Percentiles rank a stretch among this genome's conserved stretches.
These are phyloP conservation scores for Porcisia deanei DNA, from an alignment of 208 protist genomes.

Conservation along the genomic window DNA sequence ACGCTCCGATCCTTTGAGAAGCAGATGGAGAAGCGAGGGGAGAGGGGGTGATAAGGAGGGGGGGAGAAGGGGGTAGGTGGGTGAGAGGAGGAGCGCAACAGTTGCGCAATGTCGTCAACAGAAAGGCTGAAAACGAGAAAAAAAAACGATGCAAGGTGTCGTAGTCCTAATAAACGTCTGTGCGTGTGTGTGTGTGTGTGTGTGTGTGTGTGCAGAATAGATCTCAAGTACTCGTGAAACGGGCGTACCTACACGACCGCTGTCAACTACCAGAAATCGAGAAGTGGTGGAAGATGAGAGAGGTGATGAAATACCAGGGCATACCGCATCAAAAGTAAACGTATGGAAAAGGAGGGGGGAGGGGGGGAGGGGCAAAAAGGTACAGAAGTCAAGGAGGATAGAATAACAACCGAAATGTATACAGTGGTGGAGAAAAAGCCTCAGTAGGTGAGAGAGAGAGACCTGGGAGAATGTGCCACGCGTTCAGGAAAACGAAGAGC, in stretches of 20 bases:
- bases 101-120: not conserved
- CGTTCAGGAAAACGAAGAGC: not conserved
- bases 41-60: too few species aligned
- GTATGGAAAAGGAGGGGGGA: not conserved
- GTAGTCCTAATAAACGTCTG: not conserved
- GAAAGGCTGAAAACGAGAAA: not conserved
- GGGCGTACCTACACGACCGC: not conserved
- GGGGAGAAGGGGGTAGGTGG: not conserved
- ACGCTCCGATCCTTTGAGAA: not conserved
- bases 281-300: not conserved
- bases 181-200: too few species aligned
- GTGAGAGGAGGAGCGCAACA: not conserved
- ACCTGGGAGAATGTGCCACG: not conserved
- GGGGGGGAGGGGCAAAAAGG: too few species aligned
- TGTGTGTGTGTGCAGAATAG: too few species aligned
- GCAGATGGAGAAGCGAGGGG: too few species aligned
- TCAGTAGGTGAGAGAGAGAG: not conserved
- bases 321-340: not conserved
- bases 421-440: not conserved
- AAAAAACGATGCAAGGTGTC: not conserved
- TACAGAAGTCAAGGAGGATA: not conserved
- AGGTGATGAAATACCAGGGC: not conserved
- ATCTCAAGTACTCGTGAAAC: too few species aligned
- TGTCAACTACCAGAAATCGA: not conserved
- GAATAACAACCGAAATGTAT: not conserved